A percentile compares a stretch with the other conserved stretches of the same genome.
These are phyloP conservation scores for Saitozyma sp. DNA, from an alignment of 768 basidiomycete species.

Conservation along the genomic window DNA sequence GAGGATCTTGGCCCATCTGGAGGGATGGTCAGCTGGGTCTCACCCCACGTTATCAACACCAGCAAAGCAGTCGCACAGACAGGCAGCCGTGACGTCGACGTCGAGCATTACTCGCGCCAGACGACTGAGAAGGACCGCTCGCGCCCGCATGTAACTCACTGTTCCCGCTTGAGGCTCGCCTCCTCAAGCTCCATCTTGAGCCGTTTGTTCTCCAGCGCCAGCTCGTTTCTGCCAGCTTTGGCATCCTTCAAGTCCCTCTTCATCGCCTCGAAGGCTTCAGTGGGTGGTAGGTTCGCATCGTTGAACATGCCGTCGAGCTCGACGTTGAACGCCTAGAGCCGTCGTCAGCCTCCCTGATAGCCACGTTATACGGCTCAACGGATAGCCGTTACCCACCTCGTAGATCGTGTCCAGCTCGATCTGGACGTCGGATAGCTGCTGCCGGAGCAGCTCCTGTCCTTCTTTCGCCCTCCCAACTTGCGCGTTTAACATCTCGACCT, in stretches of 20 bases:
- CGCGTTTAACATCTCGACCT: conserved; percentile 63
- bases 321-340: conserved; percentile 80
- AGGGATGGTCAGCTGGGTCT: conserved; percentile 7
- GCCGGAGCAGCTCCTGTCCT: conserved; percentile 76
- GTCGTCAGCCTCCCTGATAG: conserved; percentile 4
- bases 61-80: conserved; percentile 6
- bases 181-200: conserved; percentile 51
- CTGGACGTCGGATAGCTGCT: conserved; percentile 71
- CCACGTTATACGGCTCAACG: no score
- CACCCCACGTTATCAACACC: not conserved
- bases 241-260: conserved; percentile 69
- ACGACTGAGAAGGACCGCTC: not conserved
- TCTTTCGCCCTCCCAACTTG: conserved; percentile 66
- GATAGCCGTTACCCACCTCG: conserved; percentile 60
- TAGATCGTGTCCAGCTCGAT: conserved; percentile 92
- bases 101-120: not conserved
- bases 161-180: conserved; percentile 65
- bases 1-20: conserved; percentile 67
- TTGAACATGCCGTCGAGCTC: conserved; percentile 89
- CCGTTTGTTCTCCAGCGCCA: conserved; percentile 77
- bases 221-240: conserved; percentile 72
- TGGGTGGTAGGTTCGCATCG: conserved; percentile 74
- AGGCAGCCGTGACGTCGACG: conserved; percentile 44
- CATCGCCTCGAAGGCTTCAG: conserved; percentile 80
- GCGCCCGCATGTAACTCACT: conserved; percentile 56